Evolutionary conservation across 495 filamentous ascomycete genomes (phyloP), one percentile per base, ranked within the genome.

Genomic region (Penicillium simplicissimum): DNA sequence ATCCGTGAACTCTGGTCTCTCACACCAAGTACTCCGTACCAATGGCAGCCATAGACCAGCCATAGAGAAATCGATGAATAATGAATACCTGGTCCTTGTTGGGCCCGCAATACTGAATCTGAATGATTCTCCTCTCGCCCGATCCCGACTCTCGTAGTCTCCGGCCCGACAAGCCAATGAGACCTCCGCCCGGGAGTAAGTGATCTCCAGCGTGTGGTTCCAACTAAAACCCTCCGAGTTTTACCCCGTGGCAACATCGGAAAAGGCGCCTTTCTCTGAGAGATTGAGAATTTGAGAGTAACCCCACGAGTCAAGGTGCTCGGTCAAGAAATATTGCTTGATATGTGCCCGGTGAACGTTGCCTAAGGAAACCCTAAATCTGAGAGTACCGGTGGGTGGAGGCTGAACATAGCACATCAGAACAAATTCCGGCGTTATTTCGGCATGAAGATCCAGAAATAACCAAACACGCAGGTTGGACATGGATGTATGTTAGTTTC

Each of bases 131-230:
- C 3, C 23, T 33, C 15, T 21, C 8, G 23, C 31, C 51, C 33
- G 51, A 53, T 34, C 51, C 31, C 51, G 33, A 53, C n/a, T 53
- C 8, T 36, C 33, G n/a, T 11, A 11, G 10, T 7, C 51, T 36
- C 51, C 51, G 51, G 51, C 31, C 51, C 51, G 51, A 53, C 36
- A n/a, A 31, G 51, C 51, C 51, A 53, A 53, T 53, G 28, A 53
- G 33, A 3, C n/a, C n/a, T 23, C 57, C 36, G 48, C 57, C 56
- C 34, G 36, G 35, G 36, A 37, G 37, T 45, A 45, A 45, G 48
- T 40, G 57, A 52, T 59, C 47, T 40, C 23, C 57, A 33, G 34
- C 4, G 15, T 2, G 21, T 52, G 47, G 17, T 23, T 43, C 35
- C 34, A 52, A 35, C 57, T 53, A 53, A 58, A 33, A 42, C 53